Evolutionary conservation across 495 filamentous ascomycete genomes (phyloP), one percentile per base, ranked within the genome.

Genomic region (Neurospora sp.): DNA sequence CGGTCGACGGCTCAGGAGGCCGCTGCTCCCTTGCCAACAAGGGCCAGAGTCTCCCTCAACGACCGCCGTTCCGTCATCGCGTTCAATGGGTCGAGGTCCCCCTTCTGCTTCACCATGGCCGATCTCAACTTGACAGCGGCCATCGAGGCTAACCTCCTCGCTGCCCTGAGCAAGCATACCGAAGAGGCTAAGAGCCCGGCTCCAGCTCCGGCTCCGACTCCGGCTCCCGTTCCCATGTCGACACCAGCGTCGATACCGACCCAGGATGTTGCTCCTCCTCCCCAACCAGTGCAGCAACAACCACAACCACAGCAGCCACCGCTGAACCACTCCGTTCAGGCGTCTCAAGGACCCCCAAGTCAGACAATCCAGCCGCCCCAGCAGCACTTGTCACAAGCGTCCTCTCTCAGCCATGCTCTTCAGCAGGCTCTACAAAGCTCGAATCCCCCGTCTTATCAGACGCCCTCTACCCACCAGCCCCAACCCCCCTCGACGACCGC

Each of bases 131-230:
- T 65, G 70, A 48, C 40, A 69, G 40, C 70, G 44, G 35, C 70
- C 42, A 27, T 76, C 16, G 76, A 76, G 69, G 76, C 72, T 38
- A 73, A 73, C 16, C 74, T 77, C 20, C 48, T 76, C 27, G 76
- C 74, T 27, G 76, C 76, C 68, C 48, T 77, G 35, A 65, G 35
- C n/a, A 48, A 48, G 53, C 53, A 65, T 65, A 65, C 22, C 53
- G 53, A 65, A 37, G 53, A 65, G 27, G 22, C 53, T 3, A 31
- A 68, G 22, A 40, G 37, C 38, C 27, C 72, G n/a, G 44, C 39
- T 45, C 20, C 72, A 22, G 44, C 48, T 20, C 7, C 68, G 9
- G 40, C 69, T 44, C 31, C 42, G 27, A 27, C 0, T 10, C 69
- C 35, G 12, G 69, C 39, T 4, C 40, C 69, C 37, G 69, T 40